Evolutionary conservation across 73 alveolate genomes (phyloP).

Genomic region (Paramecium biaurelia): DNA sequence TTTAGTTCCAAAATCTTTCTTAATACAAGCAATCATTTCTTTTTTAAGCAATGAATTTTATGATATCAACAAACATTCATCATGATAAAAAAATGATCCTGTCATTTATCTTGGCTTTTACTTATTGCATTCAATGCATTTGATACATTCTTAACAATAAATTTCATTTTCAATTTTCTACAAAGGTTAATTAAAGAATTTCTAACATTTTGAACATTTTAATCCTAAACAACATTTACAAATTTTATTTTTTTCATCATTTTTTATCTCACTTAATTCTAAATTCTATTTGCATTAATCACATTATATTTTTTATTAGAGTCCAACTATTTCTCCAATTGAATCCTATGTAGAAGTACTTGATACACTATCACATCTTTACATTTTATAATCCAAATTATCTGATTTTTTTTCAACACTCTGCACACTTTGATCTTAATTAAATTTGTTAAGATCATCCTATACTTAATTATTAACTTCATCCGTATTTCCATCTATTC

Average conservation of each 20-base stretch:
- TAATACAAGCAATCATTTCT: neutral
- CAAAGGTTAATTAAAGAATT: neutral
- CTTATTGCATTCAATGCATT: neutral
- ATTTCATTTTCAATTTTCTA: neutral
- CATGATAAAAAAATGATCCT: neutral
- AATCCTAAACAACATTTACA: neutral
- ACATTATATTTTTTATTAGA: neutral
- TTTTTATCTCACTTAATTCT: neutral
- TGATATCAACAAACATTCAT: neutral
- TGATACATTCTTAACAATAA: neutral
- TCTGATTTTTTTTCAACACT: neutral
- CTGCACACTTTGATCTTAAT: neutral
- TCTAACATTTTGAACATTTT: neutral
- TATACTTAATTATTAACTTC: neutral
- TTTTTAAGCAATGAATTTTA: neutral
- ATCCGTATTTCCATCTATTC: neutral
- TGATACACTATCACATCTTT: neutral
- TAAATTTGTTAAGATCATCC: neutral
- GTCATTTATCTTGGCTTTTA: neutral
- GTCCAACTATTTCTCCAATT: neutral
- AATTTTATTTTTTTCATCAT: neutral
- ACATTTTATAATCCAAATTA: neutral
- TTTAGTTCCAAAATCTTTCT: neutral
- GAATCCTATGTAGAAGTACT: neutral
- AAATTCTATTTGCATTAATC: neutral